These are phyloP conservation scores for Murraya koenigii DNA, from an alignment of 345 rosid species.

Conservation along the genomic window DNA sequence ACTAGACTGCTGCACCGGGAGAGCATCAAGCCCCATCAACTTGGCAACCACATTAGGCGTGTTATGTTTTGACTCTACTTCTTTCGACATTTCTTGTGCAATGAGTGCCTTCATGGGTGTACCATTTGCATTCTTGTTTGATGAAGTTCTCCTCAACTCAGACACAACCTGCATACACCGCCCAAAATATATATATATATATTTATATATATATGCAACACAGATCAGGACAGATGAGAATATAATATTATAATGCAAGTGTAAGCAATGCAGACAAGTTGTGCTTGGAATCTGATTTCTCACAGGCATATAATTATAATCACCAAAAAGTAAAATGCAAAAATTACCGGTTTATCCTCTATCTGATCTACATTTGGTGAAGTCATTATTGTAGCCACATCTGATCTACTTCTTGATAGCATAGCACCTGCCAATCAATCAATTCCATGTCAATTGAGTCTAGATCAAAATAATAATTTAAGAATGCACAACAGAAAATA, in stretches of 20 bases:
- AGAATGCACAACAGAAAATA: constrained; percentile 9
- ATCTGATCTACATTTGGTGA: constrained; percentile 47
- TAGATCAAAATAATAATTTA: constrained; percentile 12
- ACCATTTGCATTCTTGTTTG: constrained; percentile 49
- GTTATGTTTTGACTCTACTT: constrained; percentile 50
- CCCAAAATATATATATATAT: too few species aligned
- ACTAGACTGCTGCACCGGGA: constrained; percentile 56
- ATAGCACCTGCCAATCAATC: constrained; percentile 44
- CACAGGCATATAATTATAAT: constrained; percentile 16
- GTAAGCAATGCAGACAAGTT: constrained; percentile 23
- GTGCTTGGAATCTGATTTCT: constrained; percentile 22
- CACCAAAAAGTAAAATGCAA: constrained; percentile 3
- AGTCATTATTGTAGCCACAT: constrained; percentile 49
- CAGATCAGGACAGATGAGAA: constrained; percentile 16
- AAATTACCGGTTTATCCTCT: constrained; percentile 64
- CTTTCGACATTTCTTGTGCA: constrained; percentile 84
- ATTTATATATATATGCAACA: constrained; percentile 12
- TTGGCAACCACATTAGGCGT: constrained; percentile 84
- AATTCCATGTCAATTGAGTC: constrained; percentile 27
- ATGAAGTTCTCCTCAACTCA: constrained; percentile 56
- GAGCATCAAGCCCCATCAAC: constrained; percentile 94
- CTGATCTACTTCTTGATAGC: constrained; percentile 71
- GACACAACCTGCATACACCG: constrained; percentile 45
- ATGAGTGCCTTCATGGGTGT: constrained; percentile 85
- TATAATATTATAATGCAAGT: constrained; percentile 25